Evolutionary conservation across 2,329 filamentous ascomycete genomes (phyloP).

Genomic region (Exophiala viscosa): DNA sequence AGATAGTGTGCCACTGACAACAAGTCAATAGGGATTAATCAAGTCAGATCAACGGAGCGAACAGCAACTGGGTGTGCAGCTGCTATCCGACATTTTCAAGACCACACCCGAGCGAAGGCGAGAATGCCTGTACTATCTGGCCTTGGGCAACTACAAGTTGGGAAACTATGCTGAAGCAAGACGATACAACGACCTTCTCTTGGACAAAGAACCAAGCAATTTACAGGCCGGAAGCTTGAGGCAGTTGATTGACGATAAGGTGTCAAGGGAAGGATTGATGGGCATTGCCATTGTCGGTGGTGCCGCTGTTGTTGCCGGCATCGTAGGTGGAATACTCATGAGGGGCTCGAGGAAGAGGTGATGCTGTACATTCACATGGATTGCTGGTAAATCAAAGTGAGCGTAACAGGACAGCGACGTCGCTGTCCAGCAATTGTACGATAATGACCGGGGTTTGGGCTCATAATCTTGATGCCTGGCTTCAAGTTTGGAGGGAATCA

Average conservation of each 20-base stretch:
- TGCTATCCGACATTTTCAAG: conserved; percentile 96
- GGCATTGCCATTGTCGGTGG: conserved; percentile 94
- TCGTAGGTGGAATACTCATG: conserved; percentile 83
- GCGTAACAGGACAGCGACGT: too few relatives aligned
- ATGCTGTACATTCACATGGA: neutral
- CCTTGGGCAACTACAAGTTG: conserved; percentile 95
- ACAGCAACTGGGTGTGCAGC: conserved; percentile 88
- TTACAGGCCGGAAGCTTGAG: conserved; percentile 84
- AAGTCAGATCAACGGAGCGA: conserved; percentile 82
- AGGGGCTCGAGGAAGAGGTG: conserved; percentile 58
- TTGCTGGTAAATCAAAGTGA: neutral
- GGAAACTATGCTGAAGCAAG: conserved; percentile 95
- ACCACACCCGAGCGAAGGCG: conserved; percentile 85
- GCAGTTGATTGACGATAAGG: conserved; percentile 89
- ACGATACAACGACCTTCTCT: conserved; percentile 86
- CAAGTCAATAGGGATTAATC: conserved; percentile 69
- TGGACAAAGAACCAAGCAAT: conserved; percentile 88
- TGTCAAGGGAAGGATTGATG: conserved; percentile 88
- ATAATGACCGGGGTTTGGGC: too few relatives aligned
- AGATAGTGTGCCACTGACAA: neutral
- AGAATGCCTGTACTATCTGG: conserved; percentile 98
- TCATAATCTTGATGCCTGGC: neutral
- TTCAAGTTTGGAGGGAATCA: neutral
- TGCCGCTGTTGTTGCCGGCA: conserved; percentile 85
- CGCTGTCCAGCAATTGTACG: too few relatives aligned